phyloP scores from a whole-genome alignment of 2,329 filamentous ascomycete genomes.

The Xylaria sp. region DNA sequence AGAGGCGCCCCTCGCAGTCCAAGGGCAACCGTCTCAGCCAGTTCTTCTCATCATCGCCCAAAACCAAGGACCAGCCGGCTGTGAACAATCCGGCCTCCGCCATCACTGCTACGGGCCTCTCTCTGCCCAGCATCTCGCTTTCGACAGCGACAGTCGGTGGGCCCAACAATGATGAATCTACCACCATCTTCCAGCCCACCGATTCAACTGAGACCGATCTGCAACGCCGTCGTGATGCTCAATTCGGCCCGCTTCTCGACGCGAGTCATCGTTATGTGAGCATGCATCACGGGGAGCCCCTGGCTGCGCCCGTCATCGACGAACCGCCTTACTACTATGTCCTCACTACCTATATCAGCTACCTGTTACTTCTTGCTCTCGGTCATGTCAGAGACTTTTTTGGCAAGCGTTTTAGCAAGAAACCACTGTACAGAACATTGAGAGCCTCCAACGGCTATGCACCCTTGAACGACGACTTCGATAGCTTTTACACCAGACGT shows the following conservation, averaged over 20 bases:
- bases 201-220: slow-evolving; percentile 83
- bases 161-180: slow-evolving; percentile 74
- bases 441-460: slow-evolving; percentile 89
- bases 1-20: slow-evolving; percentile 69
- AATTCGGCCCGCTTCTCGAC: slow-evolving; percentile 88
- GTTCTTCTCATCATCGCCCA: slow-evolving; percentile 84
- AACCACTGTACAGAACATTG: slow-evolving; percentile 83
- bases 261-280: slow-evolving; percentile 88
- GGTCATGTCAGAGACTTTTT: slow-evolving; percentile 98
- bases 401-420: slow-evolving; percentile 90
- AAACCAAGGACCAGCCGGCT: slow-evolving; percentile 73
- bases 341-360: slow-evolving; percentile 97
- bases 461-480: slow-evolving; percentile 96
- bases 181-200: slow-evolving; percentile 87
- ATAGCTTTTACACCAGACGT: slow-evolving; percentile 95
- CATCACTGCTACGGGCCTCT: slow-evolving; percentile 77
- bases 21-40: slow-evolving; percentile 82
- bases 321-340: slow-evolving; percentile 97
- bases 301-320: slow-evolving; percentile 87
- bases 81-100: slow-evolving; percentile 67
- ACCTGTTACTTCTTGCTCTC: slow-evolving; percentile 93
- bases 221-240: slow-evolving; percentile 81
- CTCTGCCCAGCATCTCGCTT: slow-evolving; percentile 89
- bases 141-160: slow-evolving; percentile 85
- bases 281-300: slow-evolving; percentile 81